phyloP scores from a whole-genome alignment of 2,329 filamentous ascomycete species.

The Diaporthe longicolla region DNA sequence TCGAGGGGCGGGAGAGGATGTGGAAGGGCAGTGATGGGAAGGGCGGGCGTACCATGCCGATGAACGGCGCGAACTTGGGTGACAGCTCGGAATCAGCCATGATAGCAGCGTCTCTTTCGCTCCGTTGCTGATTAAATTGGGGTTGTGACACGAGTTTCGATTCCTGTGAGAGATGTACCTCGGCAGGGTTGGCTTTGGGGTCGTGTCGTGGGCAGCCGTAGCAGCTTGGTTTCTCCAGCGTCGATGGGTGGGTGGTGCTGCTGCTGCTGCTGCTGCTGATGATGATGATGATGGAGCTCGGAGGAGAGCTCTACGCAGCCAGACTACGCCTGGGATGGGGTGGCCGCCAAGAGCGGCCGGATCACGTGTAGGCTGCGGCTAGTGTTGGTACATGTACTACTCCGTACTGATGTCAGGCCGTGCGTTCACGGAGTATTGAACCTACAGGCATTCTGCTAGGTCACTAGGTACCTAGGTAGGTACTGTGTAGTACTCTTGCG shows the following conservation, averaged over 20 bases:
- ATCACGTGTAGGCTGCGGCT: constrained; percentile 34
- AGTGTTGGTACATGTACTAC: neutral
- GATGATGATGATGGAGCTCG: constrained; percentile 38
- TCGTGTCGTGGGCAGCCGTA: constrained; percentile 44
- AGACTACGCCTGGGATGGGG: constrained; percentile 17
- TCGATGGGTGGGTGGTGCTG: neutral
- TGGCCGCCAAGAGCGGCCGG: constrained; percentile 7
- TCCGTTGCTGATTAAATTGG: neutral
- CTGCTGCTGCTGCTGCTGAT: constrained; percentile 4
- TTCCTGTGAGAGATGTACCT: neutral
- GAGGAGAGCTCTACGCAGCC: constrained; percentile 35
- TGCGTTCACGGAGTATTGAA: neutral
- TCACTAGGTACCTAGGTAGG: no score
- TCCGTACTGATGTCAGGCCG: neutral
- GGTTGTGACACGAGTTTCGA: neutral
- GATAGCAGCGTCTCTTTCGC: constrained; percentile 30
- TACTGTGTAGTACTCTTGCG: no score
- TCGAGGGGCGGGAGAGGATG: neutral
- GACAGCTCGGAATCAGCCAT: constrained; percentile 74
- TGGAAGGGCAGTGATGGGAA: constrained; percentile 3
- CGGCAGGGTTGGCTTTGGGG: neutral
- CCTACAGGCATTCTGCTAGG: neutral
- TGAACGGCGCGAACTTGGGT: constrained; percentile 88
- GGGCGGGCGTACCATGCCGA: constrained; percentile 80
- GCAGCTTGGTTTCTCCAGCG: constrained; percentile 18